Evolutionary conservation across 176 grass and related monocot genomes (phyloP), one percentile per base, ranked within the genome.

Genomic region (Lolium perenne): DNA sequence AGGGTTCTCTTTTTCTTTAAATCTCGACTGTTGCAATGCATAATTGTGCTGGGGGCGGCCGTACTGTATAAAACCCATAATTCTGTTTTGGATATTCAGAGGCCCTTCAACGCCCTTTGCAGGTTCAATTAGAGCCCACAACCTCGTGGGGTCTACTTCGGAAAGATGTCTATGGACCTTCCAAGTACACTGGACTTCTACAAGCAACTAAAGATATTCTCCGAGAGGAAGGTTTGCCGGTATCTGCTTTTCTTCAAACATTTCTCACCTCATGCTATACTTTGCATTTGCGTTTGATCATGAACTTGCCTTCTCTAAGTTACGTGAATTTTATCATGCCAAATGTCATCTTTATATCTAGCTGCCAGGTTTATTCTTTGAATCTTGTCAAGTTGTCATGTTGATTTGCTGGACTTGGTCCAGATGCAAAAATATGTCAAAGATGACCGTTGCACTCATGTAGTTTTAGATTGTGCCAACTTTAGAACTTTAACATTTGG

Each of bases 111-210:
- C 81, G 66, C 2, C 12, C 65, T 45, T 89, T 92, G 57, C 85
- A 99, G 97, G 97, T 99, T 81, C 97, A 99, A 76, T 64, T 96
- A 56, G 97, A 99, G 85, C 94, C 97, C 8, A 99, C 97, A 56
- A 76, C 90, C 53, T 84, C 88, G 4, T 94, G 94, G 94, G 73
- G 86, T 61, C 32, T 98, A 57, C 67, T 95, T 53, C 88, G 62
- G 20, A 91, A 88, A 85, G 86, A 92, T 68, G 35, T 89, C 4
- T 92, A 94, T 65, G 83, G 77, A 20, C 91, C 91, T 83, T 94
- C 97, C 32, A 99, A 96, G 85, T 99, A 99, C 82, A 95, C 88
- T 77, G 97, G 97, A 12, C 84, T 99, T 74, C 13, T 94, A 38
- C 97, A 96, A 91, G 92, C 97, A 38, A 77, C 86, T 53, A 99